A percentile compares a stretch with the other conserved stretches of the same genome.
Conservation (phyloP, 2,329 filamentous ascomycete species). For the Piedraia hortae region DNA sequence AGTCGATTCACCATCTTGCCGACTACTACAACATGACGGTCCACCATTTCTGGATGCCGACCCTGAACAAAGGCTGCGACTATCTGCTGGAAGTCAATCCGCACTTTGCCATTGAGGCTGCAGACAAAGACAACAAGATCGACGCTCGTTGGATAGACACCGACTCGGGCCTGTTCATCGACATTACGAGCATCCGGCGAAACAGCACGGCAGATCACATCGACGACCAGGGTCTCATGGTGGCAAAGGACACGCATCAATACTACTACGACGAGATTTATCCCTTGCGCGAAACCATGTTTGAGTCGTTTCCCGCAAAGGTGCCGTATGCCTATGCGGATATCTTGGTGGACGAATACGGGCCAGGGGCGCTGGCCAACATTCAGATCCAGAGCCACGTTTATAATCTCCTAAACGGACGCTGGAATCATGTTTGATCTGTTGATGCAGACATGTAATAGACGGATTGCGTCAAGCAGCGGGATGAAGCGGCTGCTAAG, state of each 20-base stretch:
- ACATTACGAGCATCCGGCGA: slow-evolving; percentile 28
- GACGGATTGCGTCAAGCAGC: too few relatives aligned
- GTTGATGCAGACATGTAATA: too few relatives aligned
- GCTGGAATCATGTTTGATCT: too few relatives aligned
- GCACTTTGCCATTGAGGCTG: slow-evolving; percentile 20
- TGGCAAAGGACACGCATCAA: slow-evolving; percentile 29
- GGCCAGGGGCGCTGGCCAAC: slow-evolving; percentile 20
- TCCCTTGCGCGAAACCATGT: slow-evolving; percentile 25
- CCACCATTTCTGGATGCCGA: slow-evolving; percentile 15
- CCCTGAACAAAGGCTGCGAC: slow-evolving; percentile 6
- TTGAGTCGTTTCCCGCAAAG: slow-evolving; percentile 26
- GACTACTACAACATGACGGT: slow-evolving; percentile 35
- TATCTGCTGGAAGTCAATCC: slow-evolving; percentile 34
- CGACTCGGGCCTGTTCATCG: slow-evolving; percentile 30
- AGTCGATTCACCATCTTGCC: slow-evolving; percentile 27
- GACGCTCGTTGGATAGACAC: slow-evolving; percentile 35
- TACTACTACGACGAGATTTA: slow-evolving; percentile 28
- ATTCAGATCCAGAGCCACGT: slow-evolving; percentile 18
- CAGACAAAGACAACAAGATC: slow-evolving; percentile 27
- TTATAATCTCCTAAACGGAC: too few relatives aligned
- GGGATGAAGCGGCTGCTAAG: too few relatives aligned
- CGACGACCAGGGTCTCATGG: slow-evolving; percentile 19
- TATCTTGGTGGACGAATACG: slow-evolving; percentile 28
- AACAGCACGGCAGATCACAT: slow-evolving; percentile 15
- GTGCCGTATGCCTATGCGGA: slow-evolving; percentile 29